Base-by-base conservation (phyloP, 352 stramenopile genomes). In the Aphanomyces invadans region DNA sequence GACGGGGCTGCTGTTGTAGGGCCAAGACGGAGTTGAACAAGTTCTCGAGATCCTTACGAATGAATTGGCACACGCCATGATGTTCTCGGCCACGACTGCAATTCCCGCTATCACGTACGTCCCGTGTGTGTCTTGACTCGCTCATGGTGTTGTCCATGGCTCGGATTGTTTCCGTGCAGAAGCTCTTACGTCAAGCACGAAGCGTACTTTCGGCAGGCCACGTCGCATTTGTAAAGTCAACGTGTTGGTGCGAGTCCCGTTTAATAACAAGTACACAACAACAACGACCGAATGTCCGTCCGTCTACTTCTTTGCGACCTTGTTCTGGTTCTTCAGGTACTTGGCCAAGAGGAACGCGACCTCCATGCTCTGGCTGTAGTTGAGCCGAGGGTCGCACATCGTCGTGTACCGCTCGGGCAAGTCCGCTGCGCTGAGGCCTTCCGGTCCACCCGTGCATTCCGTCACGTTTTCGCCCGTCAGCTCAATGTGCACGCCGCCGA, bases 401-500 rank as follows among this genome's bases (percentile, higher is more conserved):
- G 96, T 99, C 65, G 95, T 90, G 88, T 99, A 99, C 63, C 92
- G 86, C 68, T 92, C 76, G 21, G 77, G 84, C 31, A 99, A 79
- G 64, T 97, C 93, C 12, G 88, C 78, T 73, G 98, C 95, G 45
- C 88, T 95, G 29, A 99, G 90, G 63, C 87, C 87, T 65, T 97
- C 86, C 0, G 98, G 83, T 25, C 97, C 97, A 61, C 97, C 97
- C 61, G 97, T 97, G 78, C 97, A 99, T 79, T 99, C 97, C 1
- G 96, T 99, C 32, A 99, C 97, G 81, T 99, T 97, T 73, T 99
- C 94, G 48, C 96, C 96, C 23, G 96, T 99, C 77, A 99, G 95
- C 74, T 99, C 96, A 72, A 99, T 90, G 74, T 99, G 90, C 42
- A 98, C 89, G 32, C 92, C 96, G 36, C 95, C 96, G 26, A 98